Evolutionary conservation across 2,329 filamentous ascomycete genomes (phyloP).

Genomic region (Alternaria arborescens): DNA sequence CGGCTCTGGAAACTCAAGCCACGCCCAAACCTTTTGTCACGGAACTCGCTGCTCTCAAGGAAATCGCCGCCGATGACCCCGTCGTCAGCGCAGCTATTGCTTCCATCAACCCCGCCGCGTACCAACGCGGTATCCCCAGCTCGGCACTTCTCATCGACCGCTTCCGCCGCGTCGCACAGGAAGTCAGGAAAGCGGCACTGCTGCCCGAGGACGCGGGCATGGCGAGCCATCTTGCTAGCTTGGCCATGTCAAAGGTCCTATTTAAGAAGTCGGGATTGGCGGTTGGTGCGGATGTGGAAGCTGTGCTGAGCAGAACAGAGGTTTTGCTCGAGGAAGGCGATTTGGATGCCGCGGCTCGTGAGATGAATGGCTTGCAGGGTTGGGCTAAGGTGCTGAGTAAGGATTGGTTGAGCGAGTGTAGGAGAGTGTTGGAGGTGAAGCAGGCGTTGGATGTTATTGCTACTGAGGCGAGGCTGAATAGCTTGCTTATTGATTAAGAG

Average conservation of each 20-base stretch:
- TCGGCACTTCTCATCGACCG: constrained; percentile 89
- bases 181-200: constrained; percentile 93
- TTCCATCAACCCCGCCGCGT: constrained; percentile 98
- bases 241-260: constrained; percentile 89
- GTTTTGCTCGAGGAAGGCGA: constrained; percentile 91
- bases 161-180: constrained; percentile 89
- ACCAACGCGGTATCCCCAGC: constrained; percentile 89
- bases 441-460: constrained; percentile 96
- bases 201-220: constrained; percentile 94
- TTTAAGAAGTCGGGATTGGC: constrained; percentile 87
- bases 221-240: constrained; percentile 89
- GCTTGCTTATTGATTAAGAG: constrained; percentile 76
- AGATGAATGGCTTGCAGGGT: constrained; percentile 91
- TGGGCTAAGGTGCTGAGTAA: constrained; percentile 96
- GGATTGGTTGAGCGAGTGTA: constrained; percentile 81
- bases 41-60: constrained; percentile 93
- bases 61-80: constrained; percentile 82
- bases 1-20: constrained; percentile 77
- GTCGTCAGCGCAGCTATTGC: constrained; percentile 93
- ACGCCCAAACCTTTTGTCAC: constrained; percentile 85
- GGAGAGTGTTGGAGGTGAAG: constrained; percentile 91
- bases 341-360: constrained; percentile 86
- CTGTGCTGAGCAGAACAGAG: constrained; percentile 88
- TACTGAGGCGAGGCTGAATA: constrained; percentile 88
- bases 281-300: constrained; percentile 89